Percentiles rank a stretch among this genome's conserved stretches.
These are phyloP conservation scores for Cystobasidium onofrii DNA, from an alignment of 768 basidiomycete species.

Conservation along the genomic window DNA sequence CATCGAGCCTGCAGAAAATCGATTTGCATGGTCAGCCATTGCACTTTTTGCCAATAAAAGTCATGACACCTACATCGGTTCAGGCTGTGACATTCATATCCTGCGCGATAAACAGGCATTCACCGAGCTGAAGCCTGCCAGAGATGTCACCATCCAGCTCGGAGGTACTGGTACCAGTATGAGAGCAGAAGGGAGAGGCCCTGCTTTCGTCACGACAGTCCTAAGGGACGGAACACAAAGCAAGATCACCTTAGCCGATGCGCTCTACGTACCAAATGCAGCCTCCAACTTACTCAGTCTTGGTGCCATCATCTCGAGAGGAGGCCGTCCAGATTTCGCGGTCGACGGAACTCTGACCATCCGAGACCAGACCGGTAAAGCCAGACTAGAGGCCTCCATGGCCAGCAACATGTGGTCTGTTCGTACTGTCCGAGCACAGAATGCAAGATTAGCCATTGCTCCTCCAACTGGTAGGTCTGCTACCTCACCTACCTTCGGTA, in stretches of 20 bases:
- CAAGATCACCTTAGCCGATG: not conserved
- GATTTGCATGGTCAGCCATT: not conserved
- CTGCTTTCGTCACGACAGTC: not conserved
- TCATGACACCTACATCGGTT: not conserved
- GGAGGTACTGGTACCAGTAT: not conserved
- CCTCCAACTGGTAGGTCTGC: too few relatives aligned
- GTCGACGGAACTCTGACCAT: not conserved
- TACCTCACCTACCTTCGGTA: not conserved
- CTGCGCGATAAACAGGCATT: not conserved
- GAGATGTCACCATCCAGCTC: not conserved
- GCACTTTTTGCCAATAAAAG: not conserved
- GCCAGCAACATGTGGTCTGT: not conserved
- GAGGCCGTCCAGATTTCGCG: not conserved
- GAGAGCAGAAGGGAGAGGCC: not conserved
- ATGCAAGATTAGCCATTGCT: not conserved
- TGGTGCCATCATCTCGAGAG: not conserved
- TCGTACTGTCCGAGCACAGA: not conserved
- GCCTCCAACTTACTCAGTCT: not conserved
- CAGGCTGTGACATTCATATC: not conserved
- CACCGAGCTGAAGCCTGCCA: not conserved
- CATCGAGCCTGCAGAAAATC: not conserved
- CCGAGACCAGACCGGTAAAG: not conserved
- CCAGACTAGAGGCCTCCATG: not conserved
- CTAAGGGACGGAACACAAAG: not conserved
- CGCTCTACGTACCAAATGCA: not conserved